phyloP scores from a whole-genome alignment of 768 basidiomycete species.

The Leccinum subgranulosum region DNA sequence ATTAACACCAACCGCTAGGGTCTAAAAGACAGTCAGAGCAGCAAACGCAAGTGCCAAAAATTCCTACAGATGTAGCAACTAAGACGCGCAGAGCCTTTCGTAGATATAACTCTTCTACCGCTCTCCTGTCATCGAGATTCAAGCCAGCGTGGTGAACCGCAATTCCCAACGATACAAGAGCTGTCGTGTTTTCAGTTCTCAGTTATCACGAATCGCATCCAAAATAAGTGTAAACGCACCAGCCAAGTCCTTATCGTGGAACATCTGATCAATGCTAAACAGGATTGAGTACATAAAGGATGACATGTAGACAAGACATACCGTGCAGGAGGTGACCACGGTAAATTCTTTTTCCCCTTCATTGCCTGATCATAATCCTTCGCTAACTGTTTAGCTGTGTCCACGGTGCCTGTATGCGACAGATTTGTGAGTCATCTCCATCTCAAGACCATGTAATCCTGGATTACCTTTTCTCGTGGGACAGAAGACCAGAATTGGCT shows the following conservation, averaged over 20 bases:
- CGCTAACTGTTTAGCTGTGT: conserved; percentile 73
- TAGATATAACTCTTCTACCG: conserved; percentile 72
- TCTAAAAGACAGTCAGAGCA: conserved; percentile 44
- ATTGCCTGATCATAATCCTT: conserved; percentile 65
- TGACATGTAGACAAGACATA: conserved; percentile 18
- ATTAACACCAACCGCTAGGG: conserved; percentile 95
- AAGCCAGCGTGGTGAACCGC: conserved; percentile 94
- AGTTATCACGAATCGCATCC: not conserved
- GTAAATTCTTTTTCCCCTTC: conserved; percentile 46
- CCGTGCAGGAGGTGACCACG: conserved; percentile 68
- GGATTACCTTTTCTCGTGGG: conserved; percentile 77
- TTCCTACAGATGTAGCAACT: conserved; percentile 77
- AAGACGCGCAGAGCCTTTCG: conserved; percentile 63
- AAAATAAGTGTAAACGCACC: conserved; percentile 23
- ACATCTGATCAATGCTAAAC: conserved; percentile 50
- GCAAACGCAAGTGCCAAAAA: not conserved
- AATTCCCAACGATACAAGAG: conserved; percentile 68
- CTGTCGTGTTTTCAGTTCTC: conserved; percentile 33
- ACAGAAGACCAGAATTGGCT: conserved; percentile 87
- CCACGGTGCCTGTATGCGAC: conserved; percentile 46
- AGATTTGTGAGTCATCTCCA: not conserved
- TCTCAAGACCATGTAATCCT: not conserved
- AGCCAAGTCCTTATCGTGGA: conserved; percentile 65
- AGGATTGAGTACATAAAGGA: not conserved
- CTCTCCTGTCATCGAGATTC: conserved; percentile 63